Conservation (phyloP, 202 grass and related monocot species). For the Brachypodium distachyon region DNA sequence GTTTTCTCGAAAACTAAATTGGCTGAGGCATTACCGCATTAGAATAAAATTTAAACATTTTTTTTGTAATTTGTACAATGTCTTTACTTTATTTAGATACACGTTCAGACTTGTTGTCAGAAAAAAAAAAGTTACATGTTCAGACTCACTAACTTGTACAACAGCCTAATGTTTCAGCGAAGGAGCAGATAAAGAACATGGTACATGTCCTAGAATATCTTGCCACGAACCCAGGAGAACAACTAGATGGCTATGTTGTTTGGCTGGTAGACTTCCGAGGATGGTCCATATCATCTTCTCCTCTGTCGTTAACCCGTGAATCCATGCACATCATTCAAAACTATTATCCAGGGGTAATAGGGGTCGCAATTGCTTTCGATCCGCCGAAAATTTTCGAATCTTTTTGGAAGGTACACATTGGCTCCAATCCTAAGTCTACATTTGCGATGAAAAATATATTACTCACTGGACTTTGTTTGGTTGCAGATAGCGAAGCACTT, state of each 20-base stretch:
- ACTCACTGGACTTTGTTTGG: background rate
- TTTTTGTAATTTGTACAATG: too few relatives aligned
- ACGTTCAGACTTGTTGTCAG: too few relatives aligned
- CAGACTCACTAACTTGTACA: background rate
- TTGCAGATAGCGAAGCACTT: constrained; percentile 41
- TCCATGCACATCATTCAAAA: constrained; percentile 39
- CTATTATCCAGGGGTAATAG: constrained; percentile 47
- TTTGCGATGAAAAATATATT: too few relatives aligned
- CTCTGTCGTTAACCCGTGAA: constrained; percentile 21
- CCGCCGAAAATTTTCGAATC: constrained; percentile 45
- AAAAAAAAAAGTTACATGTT: too few relatives aligned
- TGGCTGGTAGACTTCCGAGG: constrained; percentile 44
- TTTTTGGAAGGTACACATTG: constrained; percentile 37
- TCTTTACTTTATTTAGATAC: too few relatives aligned
- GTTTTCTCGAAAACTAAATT: too few relatives aligned
- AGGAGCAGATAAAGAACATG: constrained; percentile 47
- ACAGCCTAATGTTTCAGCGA: constrained; percentile 31
- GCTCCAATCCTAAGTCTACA: background rate
- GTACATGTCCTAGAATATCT: constrained; percentile 49
- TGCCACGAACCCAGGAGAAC: background rate
- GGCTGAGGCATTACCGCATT: too few relatives aligned
- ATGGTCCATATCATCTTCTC: constrained; percentile 31
- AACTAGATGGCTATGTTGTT: constrained; percentile 25
- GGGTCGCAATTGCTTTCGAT: constrained; percentile 23
- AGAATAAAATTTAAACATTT: too few relatives aligned